Base-by-base conservation (phyloP, 192 early-diverging fungal genomes). In the Rhizoclosmatium globosum region DNA sequence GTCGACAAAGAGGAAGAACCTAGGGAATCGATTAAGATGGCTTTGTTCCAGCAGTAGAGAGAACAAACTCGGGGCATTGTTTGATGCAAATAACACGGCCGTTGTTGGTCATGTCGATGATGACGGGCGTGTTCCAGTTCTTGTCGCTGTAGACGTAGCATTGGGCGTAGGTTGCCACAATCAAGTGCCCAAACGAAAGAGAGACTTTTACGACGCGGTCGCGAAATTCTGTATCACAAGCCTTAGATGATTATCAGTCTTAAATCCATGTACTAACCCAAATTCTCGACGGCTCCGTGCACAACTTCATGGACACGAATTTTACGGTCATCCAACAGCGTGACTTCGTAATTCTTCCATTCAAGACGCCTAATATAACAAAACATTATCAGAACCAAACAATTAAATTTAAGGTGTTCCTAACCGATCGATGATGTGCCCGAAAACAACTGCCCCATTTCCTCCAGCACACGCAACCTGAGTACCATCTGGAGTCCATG, bases 401-500 rank as follows among this genome's bases (percentile, higher is more conserved):
- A 3, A 17, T 60, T 19, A 23, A 3, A 4, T 2, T 19, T 11
- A 46, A 69, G 11, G 39, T 38, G 39, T 17, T 38, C 3, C 23
- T 9, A 42, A 89, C 85, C 87, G 66, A 60, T 90, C 82, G 39
- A 89, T 74, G 11, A 90, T 41, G 64, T 90, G 85, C 50, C 83
- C 88, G 81, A 90, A 89, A 15, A 88, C 81, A 3, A 90, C 84
- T 0, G 85, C 82, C 7, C 89, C 89, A 9, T 74, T 77, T 44
- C 88, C 88, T 43, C 88, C 87, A 4, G 84, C 87, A 75, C 85
- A 90, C 3, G 88, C 89, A 23, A 90, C 64, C 70, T 88, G 87
- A 9, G 88, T 90, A 0, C 89, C 88, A 66, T 90, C 89, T 2
- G 89, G 88, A 0, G 88, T 90, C 89, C 89, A 90, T 42, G 89